Evolutionary conservation across 2,329 filamentous ascomycete genomes (phyloP), one percentile per base, ranked within the genome.

Genomic region (Monilinia fructicola): DNA sequence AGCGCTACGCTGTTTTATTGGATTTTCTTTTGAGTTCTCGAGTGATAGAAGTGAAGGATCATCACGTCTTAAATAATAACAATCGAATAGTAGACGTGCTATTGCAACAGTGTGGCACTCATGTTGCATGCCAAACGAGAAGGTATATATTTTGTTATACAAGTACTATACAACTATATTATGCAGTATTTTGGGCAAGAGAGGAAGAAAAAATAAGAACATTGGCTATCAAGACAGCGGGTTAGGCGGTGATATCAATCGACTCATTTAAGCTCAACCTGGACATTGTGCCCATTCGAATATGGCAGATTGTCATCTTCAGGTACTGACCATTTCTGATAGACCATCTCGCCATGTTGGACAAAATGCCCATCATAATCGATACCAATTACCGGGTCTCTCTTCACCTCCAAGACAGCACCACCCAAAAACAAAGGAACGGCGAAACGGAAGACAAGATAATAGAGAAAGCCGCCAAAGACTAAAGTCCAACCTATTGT

Each of bases 401-500:
- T 44, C 21, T 23, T 54, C 0, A 66, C 64, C 11, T 66, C 55
- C 38, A 66, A 44, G 10, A 46, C 38, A 5, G 48, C 55, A 3
- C 64, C 64, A 23, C 52, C 52, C 7, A 54, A 12, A 3, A 61
- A 61, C 3, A 54, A 9, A 3, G 64, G 64, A 6, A 66, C 38
- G 4, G 35, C 64, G 7, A 38, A 66, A 6, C 46, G 21, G 26
- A 66, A 66, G 21, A 26, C 55, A 11, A 54, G 4, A n/a, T 40
- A 66, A 38, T 66, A 66, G 4, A 61, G 14, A 5, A 61, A 46
- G 1, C 64, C 64, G 16, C 23, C 26, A 0, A 66, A 26, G 2
- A 67, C 18, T 14, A 67, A 55, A 16, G 42, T n/a, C 59, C 65
- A 67, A 16, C 65, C 65, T 26, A 67, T 64, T 26, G 65, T 67